phyloP scores from a whole-genome alignment of 1,284 basidiomycete genomes.

The Grifola frondosa region DNA sequence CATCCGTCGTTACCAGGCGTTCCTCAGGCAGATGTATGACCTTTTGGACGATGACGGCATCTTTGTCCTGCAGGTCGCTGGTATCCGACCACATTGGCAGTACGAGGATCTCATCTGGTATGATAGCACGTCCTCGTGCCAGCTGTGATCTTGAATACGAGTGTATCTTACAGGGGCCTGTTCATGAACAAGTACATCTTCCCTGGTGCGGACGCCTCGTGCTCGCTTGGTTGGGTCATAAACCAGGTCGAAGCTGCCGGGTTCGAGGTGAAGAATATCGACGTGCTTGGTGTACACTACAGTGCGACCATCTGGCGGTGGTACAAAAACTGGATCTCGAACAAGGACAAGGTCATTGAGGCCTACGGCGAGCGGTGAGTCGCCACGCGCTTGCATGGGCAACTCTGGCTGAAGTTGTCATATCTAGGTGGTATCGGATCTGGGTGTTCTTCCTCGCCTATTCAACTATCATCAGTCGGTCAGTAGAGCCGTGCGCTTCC shows the following conservation, averaged over 20 bases:
- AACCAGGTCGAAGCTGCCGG: conserved; percentile 85
- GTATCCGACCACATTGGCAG: conserved; percentile 93
- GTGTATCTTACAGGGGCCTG: conserved; percentile 56
- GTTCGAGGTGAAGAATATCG: conserved; percentile 95
- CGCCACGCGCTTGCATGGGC: background rate
- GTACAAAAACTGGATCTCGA: conserved; percentile 94
- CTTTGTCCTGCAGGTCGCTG: conserved; percentile 96
- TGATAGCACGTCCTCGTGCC: conserved; percentile 2
- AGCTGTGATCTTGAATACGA: background rate
- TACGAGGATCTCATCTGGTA: conserved; percentile 97
- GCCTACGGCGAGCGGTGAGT: conserved; percentile 82
- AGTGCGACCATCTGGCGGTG: conserved; percentile 91
- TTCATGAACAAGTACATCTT: conserved; percentile 98
- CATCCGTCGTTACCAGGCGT: conserved; percentile 87
- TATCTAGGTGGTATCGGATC: conserved; percentile 82
- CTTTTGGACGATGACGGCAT: conserved; percentile 93
- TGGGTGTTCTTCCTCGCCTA: conserved; percentile 93
- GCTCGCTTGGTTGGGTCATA: conserved; percentile 95
- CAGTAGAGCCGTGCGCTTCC: too few species aligned
- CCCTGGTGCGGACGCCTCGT: conserved; percentile 96
- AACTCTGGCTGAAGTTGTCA: too few species aligned
- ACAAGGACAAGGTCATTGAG: conserved; percentile 85
- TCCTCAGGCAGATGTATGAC: conserved; percentile 91
- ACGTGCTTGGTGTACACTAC: conserved; percentile 97
- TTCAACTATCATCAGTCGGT: conserved; percentile 70